Percentiles rank a stretch among this genome's conserved stretches.
These are phyloP conservation scores for Hemerocallis citrina DNA, from an alignment of 106 monocot species.

Conservation along the genomic window DNA sequence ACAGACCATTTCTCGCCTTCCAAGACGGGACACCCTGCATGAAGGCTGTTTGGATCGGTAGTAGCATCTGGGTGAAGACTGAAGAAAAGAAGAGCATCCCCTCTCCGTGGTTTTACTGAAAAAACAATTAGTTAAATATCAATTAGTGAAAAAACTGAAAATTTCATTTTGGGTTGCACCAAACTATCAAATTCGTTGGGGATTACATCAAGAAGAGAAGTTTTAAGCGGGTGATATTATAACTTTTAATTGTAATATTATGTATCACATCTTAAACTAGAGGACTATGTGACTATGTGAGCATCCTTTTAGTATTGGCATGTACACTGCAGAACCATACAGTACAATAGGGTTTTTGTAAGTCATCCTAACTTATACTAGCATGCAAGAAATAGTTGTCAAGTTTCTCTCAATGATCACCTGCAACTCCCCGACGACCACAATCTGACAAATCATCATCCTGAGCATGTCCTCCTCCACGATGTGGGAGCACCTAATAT, in stretches of 20 bases:
- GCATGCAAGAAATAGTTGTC: neutral
- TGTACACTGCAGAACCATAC: too few relatives aligned
- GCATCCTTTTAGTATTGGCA: too few relatives aligned
- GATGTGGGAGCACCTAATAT: slow-evolving; percentile 29
- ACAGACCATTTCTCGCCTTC: slow-evolving; percentile 97
- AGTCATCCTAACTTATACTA: too few relatives aligned
- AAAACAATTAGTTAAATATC: neutral
- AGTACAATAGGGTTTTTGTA: too few relatives aligned
- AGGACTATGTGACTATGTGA: too few relatives aligned
- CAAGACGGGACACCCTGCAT: slow-evolving; percentile 82
- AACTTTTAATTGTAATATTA: too few relatives aligned
- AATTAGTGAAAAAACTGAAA: neutral
- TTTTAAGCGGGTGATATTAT: too few relatives aligned
- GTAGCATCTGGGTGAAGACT: slow-evolving; percentile 74
- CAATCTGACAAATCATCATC: slow-evolving; percentile 75
- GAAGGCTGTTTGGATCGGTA: slow-evolving; percentile 58
- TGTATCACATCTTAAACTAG: too few relatives aligned
- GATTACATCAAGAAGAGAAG: neutral
- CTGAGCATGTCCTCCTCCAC: slow-evolving; percentile 18
- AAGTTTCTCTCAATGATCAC: slow-evolving; percentile 15
- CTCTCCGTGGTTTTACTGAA: slow-evolving; percentile 84
- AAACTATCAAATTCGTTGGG: neutral
- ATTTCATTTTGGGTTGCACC: too few relatives aligned
- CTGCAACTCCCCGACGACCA: slow-evolving; percentile 70
- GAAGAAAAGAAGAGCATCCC: slow-evolving; percentile 96